Base-by-base conservation (phyloP, 257 asterid species). In the Anisodus tanguticus region DNA sequence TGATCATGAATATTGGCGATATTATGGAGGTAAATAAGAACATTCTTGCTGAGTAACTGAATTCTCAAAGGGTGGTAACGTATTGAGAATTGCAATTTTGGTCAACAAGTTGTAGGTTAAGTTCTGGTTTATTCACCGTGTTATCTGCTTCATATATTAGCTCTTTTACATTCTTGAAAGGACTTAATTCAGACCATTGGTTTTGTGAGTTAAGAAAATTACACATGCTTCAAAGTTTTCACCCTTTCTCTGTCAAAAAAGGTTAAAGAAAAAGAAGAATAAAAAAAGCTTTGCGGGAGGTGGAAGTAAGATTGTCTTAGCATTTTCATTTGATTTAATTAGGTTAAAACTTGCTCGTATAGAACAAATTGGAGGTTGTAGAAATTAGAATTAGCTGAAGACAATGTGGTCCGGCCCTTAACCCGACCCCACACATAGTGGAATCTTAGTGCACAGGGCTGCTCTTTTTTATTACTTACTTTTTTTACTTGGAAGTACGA, bases 1-100 rank as follows among this genome's bases (percentile, higher is more conserved):
- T 92, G 58, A 72, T 92, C 5, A 88, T 89, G 83, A 92, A 92
- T 74, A 78, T 92, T 85, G 95, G 95, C 26, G 95, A 90, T 68
- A 85, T 89, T 11, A 72, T 91, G 88, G 95, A 90, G 95, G 95
- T 89, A 79, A 60, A 41, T 16, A 8, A 8, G 35, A 45, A 45
- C 79, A 37, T 13, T 35, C 51, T 37, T 67, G 49, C 35, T 67
- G 19, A 67, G 49, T 35, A 67, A 13, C 70, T 7, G 45, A 35
- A 12, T 67, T 67, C 74, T 13, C 19, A 0, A 35, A 67, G 74
- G 19, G 35, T 13, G 49, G 49, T 67, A 35, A 64, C 9, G 5
- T 13, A 67, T 7, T 66, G 64, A 11, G 31, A 71, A 58, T 71
- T 43, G 66, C 37, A 4, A 17, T 13, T 26, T 54, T 12, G 12